A percentile compares a stretch with the other conserved stretches of the same genome.
Conservation (phyloP, 108 stramenopile species). For the Nannochloropsis salina region DNA sequence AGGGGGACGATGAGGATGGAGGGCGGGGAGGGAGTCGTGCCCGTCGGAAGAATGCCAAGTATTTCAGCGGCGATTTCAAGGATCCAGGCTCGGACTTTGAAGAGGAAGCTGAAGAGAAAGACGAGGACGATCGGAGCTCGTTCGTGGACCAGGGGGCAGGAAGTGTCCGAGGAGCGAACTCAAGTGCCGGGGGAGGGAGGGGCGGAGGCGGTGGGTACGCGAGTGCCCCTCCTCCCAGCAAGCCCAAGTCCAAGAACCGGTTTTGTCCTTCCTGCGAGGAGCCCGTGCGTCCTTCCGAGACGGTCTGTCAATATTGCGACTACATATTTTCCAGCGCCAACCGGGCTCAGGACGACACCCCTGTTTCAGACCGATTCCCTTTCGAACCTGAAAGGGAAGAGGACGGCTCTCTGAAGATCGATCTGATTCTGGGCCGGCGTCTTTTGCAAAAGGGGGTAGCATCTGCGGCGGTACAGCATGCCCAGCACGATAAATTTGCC, state of each 20-base stretch:
- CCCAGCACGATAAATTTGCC: slow-evolving; percentile 14
- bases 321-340: neutral
- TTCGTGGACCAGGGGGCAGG: neutral
- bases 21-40: neutral
- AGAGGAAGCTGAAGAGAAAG: neutral
- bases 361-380: neutral
- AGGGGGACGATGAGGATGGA: neutral
- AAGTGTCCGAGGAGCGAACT: neutral
- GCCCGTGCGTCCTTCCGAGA: neutral
- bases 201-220: neutral
- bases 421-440: slow-evolving; percentile 3
- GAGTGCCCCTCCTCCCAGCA: neutral
- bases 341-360: neutral
- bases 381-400: neutral
- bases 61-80: neutral
- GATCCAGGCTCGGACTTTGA: slow-evolving; percentile 13
- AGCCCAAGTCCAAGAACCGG: slow-evolving; percentile 6
- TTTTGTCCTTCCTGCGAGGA: neutral
- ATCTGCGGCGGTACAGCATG: neutral
- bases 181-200: neutral
- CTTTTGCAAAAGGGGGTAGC: neutral
- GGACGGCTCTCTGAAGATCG: slow-evolving; percentile 18
- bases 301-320: slow-evolving; percentile 1
- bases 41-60: neutral
- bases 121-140: neutral